These are phyloP conservation scores for Pneumocystis murina DNA, from an alignment of 1,139 yeast genomes.

Conservation along the genomic window DNA sequence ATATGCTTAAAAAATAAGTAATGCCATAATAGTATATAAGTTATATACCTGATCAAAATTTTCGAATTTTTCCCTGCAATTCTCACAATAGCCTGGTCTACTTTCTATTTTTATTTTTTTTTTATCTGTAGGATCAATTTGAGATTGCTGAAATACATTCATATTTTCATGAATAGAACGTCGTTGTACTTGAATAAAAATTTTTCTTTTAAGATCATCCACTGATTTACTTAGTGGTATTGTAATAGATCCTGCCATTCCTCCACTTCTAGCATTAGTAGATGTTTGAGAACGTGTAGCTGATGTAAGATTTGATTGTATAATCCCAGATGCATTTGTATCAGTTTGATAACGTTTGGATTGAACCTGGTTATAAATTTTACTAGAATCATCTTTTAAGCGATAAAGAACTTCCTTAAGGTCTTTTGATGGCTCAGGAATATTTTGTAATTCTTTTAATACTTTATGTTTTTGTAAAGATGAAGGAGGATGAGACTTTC, in stretches of 20 bases:
- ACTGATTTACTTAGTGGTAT: constrained; percentile 55
- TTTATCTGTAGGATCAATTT: constrained; percentile 11
- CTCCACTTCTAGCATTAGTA: constrained; percentile 35
- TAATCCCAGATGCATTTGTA: constrained; percentile 7
- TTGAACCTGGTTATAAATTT: constrained; percentile 2
- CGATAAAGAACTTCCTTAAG: not conserved
- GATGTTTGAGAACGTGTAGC: constrained; percentile 4
- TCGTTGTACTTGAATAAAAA: constrained; percentile 18
- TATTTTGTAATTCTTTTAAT: not conserved
- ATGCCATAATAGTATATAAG: not conserved
- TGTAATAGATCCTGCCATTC: constrained; percentile 53
- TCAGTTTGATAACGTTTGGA: constrained; percentile 3
- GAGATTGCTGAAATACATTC: constrained; percentile 14
- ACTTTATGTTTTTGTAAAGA: not conserved
- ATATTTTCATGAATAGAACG: constrained; percentile 2
- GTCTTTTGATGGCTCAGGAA: not conserved
- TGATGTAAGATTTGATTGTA: constrained; percentile 6
- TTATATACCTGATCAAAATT: constrained; percentile 42
- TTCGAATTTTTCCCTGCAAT: constrained; percentile 76
- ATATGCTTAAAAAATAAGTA: constrained; percentile 35
- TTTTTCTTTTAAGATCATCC: constrained; percentile 41
- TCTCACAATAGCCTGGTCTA: constrained; percentile 69
- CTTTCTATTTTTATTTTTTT: constrained; percentile 15
- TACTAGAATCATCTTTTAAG: not conserved
- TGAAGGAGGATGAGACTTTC: not conserved